phyloP scores from a whole-genome alignment of 1,139 yeast species.

The Nematodospora anomalae region DNA sequence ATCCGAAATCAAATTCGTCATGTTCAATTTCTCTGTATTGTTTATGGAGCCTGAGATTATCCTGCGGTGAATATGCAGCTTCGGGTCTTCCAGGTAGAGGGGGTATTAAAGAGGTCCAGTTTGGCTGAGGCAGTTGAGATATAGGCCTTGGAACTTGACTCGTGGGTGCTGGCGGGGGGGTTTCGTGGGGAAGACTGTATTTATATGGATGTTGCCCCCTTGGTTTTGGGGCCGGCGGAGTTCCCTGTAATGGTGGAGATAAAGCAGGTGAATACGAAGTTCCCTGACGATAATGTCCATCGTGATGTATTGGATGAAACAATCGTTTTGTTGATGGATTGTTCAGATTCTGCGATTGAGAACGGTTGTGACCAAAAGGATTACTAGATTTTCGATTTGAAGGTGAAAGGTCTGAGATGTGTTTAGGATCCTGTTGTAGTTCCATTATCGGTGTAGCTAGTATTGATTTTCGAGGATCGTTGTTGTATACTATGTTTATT shows the following conservation, averaged over 20 bases:
- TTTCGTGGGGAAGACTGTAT: constrained; percentile 1
- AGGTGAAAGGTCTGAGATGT: background rate
- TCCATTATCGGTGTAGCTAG: constrained; percentile 5
- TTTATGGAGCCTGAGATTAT: constrained; percentile 6
- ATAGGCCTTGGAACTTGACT: constrained; percentile 2
- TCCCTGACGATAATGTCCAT: constrained; percentile 8
- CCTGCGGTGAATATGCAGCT: constrained; percentile 4
- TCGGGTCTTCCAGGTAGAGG: constrained; percentile 19
- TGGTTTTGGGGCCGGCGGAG: constrained; percentile 7
- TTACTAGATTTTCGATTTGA: constrained; percentile 2
- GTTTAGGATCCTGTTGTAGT: background rate
- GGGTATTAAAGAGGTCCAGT: constrained; percentile 24
- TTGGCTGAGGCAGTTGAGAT: constrained; percentile 7
- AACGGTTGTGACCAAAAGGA: constrained; percentile 9
- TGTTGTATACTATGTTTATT: constrained; percentile 10
- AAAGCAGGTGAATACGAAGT: constrained; percentile 4
- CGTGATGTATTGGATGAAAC: constrained; percentile 14
- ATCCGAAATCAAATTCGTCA: constrained; percentile 12
- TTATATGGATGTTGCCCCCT: constrained; percentile 3
- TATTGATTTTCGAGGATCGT: constrained; percentile 11
- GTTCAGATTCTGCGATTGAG: constrained; percentile 13
- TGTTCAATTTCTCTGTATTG: constrained; percentile 5
- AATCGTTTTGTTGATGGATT: constrained; percentile 6
- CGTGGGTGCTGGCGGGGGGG: constrained; percentile 3
- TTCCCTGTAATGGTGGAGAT: constrained; percentile 2